Evolutionary conservation across 768 basidiomycete species (phyloP), one percentile per base, ranked within the genome.

Genomic region (Suillus brevipes): DNA sequence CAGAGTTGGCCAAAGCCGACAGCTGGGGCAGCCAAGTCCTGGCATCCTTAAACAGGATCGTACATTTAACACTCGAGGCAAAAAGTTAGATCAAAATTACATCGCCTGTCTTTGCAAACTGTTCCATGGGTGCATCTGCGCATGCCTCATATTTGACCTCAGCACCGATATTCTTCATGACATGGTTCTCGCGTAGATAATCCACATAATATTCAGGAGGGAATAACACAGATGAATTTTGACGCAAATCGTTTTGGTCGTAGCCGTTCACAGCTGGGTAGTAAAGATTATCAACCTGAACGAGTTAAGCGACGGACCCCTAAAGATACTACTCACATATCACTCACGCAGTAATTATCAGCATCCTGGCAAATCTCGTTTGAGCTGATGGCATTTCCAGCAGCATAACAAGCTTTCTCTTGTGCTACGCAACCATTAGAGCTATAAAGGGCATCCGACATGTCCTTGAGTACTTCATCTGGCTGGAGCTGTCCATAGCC

Each of bases 401-500:
- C 88, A 28, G 79, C 82, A 64, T 82, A 86, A 68, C 88, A 90
- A 3, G 83, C 82, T 63, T 80, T 63, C 69, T 85, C 85, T 69
- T 86, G 85, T 6, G 77, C 85, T 57, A 78, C 71, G 66, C 88
- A 90, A 10, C 88, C 88, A 10, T 78, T 75, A 0, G 78, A 57
- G 12, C 72, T 73, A 66, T 81, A 87, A 69, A 78, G 88, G 2
- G 85, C 78, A 1, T 79, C 63, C 42, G 83, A 85, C 23, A 89
- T 74, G 47, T 79, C 65, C 37, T 75, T 71, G 50, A 89, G 72
- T 1, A 85, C 81, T 5, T 69, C 64, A 49, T 83, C 77, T 36
- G 77, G 78, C 65, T 85, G 85, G 13, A 90, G 82, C 66, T 82
- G 87, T 10, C 88, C 88, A 66, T 89, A 89, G 20, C 87, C 87